Percentiles rank a stretch among this genome's conserved stretches.
Conservation (phyloP, 2,329 filamentous ascomycete species). For the Fusarium incarnatum region DNA sequence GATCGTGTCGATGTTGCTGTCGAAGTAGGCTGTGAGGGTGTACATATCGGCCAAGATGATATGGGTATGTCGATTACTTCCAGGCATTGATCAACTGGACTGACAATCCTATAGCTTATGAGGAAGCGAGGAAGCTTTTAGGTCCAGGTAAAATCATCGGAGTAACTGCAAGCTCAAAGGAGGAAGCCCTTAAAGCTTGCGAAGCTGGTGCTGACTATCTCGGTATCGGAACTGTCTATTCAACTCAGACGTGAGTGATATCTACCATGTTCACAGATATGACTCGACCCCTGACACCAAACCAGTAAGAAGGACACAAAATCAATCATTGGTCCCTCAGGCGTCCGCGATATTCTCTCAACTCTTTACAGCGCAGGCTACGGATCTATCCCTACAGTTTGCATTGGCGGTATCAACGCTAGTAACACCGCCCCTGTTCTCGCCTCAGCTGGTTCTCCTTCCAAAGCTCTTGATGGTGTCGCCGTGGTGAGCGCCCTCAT, state of each 20-base stretch:
- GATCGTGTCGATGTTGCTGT: slow-evolving; percentile 91
- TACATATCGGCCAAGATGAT: slow-evolving; percentile 96
- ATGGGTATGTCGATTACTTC: slow-evolving; percentile 68
- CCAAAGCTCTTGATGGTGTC: slow-evolving; percentile 79
- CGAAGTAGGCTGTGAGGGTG: slow-evolving; percentile 87
- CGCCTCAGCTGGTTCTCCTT: slow-evolving; percentile 69
- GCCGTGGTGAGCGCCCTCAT: slow-evolving; percentile 93
- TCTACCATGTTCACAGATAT: neutral
- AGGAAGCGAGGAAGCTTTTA: slow-evolving; percentile 75
- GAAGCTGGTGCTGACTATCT: slow-evolving; percentile 87
- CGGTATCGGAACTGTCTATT: slow-evolving; percentile 89
- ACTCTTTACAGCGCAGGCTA: slow-evolving; percentile 64
- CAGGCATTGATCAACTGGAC: neutral
- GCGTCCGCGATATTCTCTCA: slow-evolving; percentile 65
- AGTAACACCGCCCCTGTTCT: slow-evolving; percentile 80
- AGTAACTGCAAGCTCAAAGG: slow-evolving; percentile 80
- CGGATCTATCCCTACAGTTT: slow-evolving; percentile 72
- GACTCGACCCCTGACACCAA: slow-evolving; percentile 3
- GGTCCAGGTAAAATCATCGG: slow-evolving; percentile 86
- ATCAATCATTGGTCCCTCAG: slow-evolving; percentile 66
- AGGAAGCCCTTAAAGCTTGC: slow-evolving; percentile 79
- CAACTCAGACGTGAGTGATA: slow-evolving; percentile 77
- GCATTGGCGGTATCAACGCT: slow-evolving; percentile 88
- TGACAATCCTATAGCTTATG: slow-evolving; percentile 39
- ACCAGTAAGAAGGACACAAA: slow-evolving; percentile 87